A percentile compares a stretch with the other conserved stretches of the same genome.
Conservation (phyloP, 208 protist genomes). For the Histomonas meleagridis region DNA sequence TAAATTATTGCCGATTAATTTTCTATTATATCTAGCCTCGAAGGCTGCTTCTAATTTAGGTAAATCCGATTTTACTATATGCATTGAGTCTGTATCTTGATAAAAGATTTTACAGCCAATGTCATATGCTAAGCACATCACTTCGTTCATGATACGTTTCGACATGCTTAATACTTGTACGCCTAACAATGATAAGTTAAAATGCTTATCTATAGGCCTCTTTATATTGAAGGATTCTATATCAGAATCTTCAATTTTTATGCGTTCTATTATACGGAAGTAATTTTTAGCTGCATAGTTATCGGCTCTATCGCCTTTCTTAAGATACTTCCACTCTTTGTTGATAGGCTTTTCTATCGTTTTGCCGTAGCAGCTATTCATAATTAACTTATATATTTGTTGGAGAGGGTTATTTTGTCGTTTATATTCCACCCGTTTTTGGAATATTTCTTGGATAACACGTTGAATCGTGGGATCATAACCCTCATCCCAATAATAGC, state of each 20-base stretch:
- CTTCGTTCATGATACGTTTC: neutral
- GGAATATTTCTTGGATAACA: neutral
- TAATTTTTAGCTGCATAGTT: neutral
- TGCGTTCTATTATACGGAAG: neutral
- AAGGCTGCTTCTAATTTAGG: neutral
- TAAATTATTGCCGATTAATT: neutral
- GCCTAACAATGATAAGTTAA: neutral
- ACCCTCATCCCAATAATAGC: neutral
- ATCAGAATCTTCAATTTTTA: neutral
- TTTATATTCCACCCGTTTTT: slow-evolving; percentile 1
- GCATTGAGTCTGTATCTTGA: neutral
- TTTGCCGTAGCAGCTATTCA: slow-evolving; percentile 7
- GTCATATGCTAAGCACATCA: slow-evolving; percentile 26
- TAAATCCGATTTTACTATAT: neutral
- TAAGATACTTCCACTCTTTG: neutral
- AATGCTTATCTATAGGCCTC: neutral
- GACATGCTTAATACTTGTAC: slow-evolving; percentile 4
- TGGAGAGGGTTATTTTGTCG: neutral
- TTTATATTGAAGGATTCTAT: neutral
- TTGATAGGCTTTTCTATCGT: neutral
- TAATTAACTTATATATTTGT: neutral
- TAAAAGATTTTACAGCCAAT: neutral
- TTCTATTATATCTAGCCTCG: neutral
- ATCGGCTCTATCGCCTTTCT: neutral
- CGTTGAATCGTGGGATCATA: neutral